Percentiles rank a stretch among this genome's conserved stretches.
Evolutionary conservation across 805 yeast genomes (phyloP).

Genomic region (Komagataella mondaviorum): DNA sequence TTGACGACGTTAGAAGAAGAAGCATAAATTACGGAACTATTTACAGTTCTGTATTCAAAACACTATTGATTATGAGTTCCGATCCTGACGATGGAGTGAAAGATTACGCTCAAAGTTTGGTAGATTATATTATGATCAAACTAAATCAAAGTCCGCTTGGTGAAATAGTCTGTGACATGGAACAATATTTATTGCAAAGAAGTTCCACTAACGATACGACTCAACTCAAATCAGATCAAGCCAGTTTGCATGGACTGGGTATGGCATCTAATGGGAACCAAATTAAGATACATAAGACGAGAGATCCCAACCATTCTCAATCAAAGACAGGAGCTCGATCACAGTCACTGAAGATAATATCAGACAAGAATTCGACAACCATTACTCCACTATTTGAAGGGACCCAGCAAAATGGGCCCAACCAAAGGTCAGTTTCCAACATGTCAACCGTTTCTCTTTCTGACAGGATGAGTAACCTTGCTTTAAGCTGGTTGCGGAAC

Average conservation of each 20-base stretch:
- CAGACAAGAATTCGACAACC: not conserved
- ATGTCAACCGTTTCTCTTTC: slow-evolving; percentile 6
- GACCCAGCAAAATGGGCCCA: not conserved
- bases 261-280: not conserved
- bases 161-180: slow-evolving; percentile 53
- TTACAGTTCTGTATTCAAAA: slow-evolving; percentile 80
- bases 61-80: slow-evolving; percentile 62
- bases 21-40: slow-evolving; percentile 82
- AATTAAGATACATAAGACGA: not conserved
- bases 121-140: slow-evolving; percentile 57
- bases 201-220: slow-evolving; percentile 8
- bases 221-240: not conserved
- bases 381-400: not conserved
- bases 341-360: not conserved
- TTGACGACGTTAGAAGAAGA: slow-evolving; percentile 50
- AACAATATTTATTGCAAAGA: slow-evolving; percentile 44
- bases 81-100: slow-evolving; percentile 83
- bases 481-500: slow-evolving; percentile 2
- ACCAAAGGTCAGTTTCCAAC: slow-evolving; percentile 8
- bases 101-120: slow-evolving; percentile 55
- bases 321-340: not conserved
- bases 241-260: not conserved
- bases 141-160: slow-evolving; percentile 55
- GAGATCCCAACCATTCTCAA: not conserved
- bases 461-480: slow-evolving; percentile 9